phyloP scores from a whole-genome alignment of 768 basidiomycete genomes.

The Podaxis sp. region DNA sequence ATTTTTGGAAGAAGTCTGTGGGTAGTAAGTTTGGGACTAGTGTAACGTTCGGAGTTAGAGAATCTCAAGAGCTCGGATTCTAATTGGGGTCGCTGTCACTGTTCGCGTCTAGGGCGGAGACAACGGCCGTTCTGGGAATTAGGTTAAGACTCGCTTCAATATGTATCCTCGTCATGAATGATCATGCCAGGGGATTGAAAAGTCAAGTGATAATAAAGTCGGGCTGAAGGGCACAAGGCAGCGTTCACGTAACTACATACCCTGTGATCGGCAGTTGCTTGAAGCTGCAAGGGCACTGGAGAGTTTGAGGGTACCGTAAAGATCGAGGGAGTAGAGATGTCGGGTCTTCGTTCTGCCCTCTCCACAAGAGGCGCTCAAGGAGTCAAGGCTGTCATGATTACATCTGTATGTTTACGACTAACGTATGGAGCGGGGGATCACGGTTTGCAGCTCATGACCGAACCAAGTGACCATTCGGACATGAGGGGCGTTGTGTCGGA shows the following conservation, averaged over 20 bases:
- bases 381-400: background rate
- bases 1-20: background rate
- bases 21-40: background rate
- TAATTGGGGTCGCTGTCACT: background rate
- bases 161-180: background rate
- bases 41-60: constrained; percentile 1
- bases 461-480: background rate
- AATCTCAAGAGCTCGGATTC: background rate
- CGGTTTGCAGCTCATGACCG: background rate
- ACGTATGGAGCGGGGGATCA: background rate
- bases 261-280: background rate
- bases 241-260: too few species aligned
- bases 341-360: background rate
- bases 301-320: background rate
- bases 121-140: constrained; percentile 1
- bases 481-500: background rate
- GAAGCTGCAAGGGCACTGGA: background rate
- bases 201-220: background rate
- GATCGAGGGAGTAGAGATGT: background rate
- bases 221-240: background rate
- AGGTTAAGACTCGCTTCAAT: background rate
- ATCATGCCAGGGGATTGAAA: background rate
- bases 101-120: background rate
- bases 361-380: background rate
- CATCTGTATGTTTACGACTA: background rate